These are phyloP conservation scores for Nicotiana noctiflora DNA, from an alignment of 257 asterid species.

Conservation along the genomic window DNA sequence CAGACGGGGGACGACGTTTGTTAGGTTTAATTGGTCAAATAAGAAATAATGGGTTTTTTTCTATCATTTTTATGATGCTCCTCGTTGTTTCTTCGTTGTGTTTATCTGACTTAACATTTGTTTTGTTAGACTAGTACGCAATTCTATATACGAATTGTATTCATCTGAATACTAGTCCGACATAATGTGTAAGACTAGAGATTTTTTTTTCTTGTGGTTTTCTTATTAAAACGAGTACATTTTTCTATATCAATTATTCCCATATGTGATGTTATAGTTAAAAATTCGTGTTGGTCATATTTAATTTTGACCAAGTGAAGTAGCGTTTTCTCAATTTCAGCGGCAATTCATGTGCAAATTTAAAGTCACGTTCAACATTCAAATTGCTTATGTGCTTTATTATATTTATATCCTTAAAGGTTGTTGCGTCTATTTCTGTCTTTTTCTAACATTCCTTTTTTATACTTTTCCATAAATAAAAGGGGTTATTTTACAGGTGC, in stretches of 20 bases:
- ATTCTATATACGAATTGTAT: not conserved
- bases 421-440: not conserved
- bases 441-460: not conserved
- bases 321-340: not conserved
- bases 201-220: not conserved
- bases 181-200: not conserved
- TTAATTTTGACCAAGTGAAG: not conserved
- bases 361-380: not conserved
- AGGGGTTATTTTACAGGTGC: not conserved
- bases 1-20: not conserved
- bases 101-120: slow-evolving; percentile 1
- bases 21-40: slow-evolving; percentile 11
- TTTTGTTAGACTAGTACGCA: not conserved
- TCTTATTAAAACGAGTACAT: not conserved
- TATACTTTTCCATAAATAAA: not conserved
- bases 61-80: not conserved
- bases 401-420: not conserved
- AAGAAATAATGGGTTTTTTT: not conserved
- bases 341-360: not conserved
- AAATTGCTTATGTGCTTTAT: not conserved
- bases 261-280: not conserved
- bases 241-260: not conserved
- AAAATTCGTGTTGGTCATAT: not conserved
- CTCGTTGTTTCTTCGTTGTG: not conserved
- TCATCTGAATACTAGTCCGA: not conserved